Percentiles rank a stretch among this genome's conserved stretches.
Evolutionary conservation across 768 basidiomycete species (phyloP).

Genomic region (Panaeolus papilionaceus): DNA sequence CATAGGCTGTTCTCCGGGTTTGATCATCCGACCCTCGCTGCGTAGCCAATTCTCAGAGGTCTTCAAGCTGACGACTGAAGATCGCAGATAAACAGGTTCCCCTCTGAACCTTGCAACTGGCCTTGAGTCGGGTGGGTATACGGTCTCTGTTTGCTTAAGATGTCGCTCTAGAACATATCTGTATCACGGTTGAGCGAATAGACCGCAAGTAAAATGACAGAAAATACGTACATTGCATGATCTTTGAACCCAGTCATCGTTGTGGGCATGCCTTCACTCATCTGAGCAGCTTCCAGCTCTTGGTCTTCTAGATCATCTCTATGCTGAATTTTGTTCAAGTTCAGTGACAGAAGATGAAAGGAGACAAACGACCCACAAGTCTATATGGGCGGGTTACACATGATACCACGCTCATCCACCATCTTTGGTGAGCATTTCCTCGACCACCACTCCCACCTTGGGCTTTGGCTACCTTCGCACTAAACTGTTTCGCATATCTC

Average conservation of each 20-base stretch:
- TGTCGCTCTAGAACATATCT: slow-evolving; percentile 81
- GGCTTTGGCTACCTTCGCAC: slow-evolving; percentile 80
- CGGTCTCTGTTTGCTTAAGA: slow-evolving; percentile 85
- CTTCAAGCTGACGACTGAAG: slow-evolving; percentile 84
- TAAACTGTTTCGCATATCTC: slow-evolving; percentile 84
- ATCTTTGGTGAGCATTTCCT: slow-evolving; percentile 72
- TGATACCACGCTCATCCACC: slow-evolving; percentile 82
- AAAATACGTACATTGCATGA: slow-evolving; percentile 78
- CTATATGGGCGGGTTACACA: slow-evolving; percentile 78
- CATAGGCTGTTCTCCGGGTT: slow-evolving; percentile 79
- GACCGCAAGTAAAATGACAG: neutral
- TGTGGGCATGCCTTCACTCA: slow-evolving; percentile 93
- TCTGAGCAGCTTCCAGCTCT: slow-evolving; percentile 76
- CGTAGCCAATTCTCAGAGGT: slow-evolving; percentile 96
- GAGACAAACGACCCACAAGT: slow-evolving; percentile 60
- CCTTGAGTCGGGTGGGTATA: slow-evolving; percentile 64
- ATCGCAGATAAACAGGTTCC: slow-evolving; percentile 89
- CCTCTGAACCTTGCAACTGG: slow-evolving; percentile 81
- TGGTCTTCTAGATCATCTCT: slow-evolving; percentile 94
- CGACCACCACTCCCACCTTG: slow-evolving; percentile 64
- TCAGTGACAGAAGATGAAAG: slow-evolving; percentile 21
- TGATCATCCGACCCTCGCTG: slow-evolving; percentile 72
- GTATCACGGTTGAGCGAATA: neutral
- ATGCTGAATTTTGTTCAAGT: slow-evolving; percentile 56
- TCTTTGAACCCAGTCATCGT: slow-evolving; percentile 93